A percentile compares a stretch with the other conserved stretches of the same genome.
phyloP scores from a whole-genome alignment of 345 rosid species.

The Aquilaria sinensis region DNA sequence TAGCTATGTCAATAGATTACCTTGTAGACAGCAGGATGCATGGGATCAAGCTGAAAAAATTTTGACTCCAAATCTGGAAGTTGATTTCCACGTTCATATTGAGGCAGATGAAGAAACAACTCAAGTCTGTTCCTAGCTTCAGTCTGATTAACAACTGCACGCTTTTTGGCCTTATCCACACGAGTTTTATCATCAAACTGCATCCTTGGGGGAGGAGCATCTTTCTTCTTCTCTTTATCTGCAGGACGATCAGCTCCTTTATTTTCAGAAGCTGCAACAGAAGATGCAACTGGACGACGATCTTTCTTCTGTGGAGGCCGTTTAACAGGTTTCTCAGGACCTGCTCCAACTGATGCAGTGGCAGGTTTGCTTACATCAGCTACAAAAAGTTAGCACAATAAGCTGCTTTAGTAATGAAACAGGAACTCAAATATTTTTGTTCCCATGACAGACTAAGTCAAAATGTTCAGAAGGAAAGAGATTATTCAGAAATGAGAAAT shows the following conservation, averaged over 20 bases:
- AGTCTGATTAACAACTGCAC: conserved; percentile 53
- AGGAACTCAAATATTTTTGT: neutral
- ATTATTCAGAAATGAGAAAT: too few relatives aligned
- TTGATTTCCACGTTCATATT: conserved; percentile 58
- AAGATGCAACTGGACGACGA: conserved; percentile 25
- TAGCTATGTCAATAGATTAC: conserved; percentile 23
- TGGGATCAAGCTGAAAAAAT: conserved; percentile 47
- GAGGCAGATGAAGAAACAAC: conserved; percentile 76
- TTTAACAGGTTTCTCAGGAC: conserved; percentile 35
- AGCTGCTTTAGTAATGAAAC: conserved; percentile 1
- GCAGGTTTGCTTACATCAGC: conserved; percentile 42
- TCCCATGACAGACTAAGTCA: neutral
- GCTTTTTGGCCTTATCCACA: conserved; percentile 72
- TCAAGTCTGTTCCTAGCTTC: conserved; percentile 75
- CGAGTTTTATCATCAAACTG: conserved; percentile 72
- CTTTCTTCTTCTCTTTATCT: conserved; percentile 69
- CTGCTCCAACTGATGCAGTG: conserved; percentile 24
- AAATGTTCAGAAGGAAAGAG: neutral
- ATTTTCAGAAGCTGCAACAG: conserved; percentile 42
- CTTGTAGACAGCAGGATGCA: conserved; percentile 78
- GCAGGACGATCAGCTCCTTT: conserved; percentile 31
- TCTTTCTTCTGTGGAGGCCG: conserved; percentile 51
- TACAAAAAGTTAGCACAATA: conserved; percentile 13
- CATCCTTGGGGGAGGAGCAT: conserved; percentile 62
- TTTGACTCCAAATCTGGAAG: conserved; percentile 51